Base-by-base conservation (phyloP, 176 grass and related monocot species). In the Oryza longistaminata region DNA sequence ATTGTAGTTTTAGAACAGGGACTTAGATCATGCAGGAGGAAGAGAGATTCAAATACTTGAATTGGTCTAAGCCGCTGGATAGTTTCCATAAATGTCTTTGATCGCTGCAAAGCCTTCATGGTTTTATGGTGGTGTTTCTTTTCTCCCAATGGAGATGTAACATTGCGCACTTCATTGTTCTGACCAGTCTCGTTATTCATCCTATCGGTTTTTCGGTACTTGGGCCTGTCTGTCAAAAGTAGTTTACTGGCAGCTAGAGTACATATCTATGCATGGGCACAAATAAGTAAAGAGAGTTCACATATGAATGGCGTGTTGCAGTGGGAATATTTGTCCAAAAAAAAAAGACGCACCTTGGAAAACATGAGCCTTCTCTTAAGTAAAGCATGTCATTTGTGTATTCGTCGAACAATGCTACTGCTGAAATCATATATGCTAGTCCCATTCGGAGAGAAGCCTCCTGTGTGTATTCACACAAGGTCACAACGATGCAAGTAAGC, bases 381-480 rank as follows among this genome's bases (percentile, higher is more conserved):
- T 98, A 93, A 88, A 98, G 96, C 68, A 98, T 76, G 64, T 95
- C 93, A 85, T 98, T 98, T 11, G 89, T 93, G 74, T 98, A 95
- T 71, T 98, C 96, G 68, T 98, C 93, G 74, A 89, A 95, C 24
- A 92, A 64, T 81, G 93, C 90, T 88, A 98, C 39, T 24, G 90
- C 86, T 0, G 89, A 79, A 69, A 95, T 69, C 72, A 98, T 93
- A 83, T 93, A 95, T 58, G 96, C 89, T 72, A 98, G 73, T 5
- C 96, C 96, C 96, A 95, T 90, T 43, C 2, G 52, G 43, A 95
- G 70, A 48, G 93, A 98, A 81, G 78, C 80, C 83, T 98, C 91
- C 93, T 98, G 74, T 3, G 9, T 4, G 10, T 2, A 64, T 45
- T 46, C 39, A 64, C 9, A 37, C 1, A 71, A 53, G 21, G 15